Evolutionary conservation across 192 early-diverging fungal genomes (phyloP).

Genomic region (Umbelopsis ramanniana): DNA sequence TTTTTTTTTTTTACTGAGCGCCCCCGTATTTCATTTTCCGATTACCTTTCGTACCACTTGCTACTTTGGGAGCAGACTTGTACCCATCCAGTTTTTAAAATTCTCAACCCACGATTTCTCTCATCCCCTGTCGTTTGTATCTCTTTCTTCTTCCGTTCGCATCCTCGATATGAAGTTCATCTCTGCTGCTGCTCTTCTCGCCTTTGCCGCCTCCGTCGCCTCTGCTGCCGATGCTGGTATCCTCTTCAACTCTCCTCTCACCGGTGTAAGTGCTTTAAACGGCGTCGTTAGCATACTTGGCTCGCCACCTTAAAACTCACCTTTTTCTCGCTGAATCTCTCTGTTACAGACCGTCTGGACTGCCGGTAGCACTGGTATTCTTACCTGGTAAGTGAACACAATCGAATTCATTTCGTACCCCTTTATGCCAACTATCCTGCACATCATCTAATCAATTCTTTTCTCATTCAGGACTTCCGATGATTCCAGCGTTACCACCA

Average conservation of each 20-base stretch:
- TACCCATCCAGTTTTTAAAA: slow-evolving; percentile 40
- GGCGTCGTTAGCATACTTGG: not conserved
- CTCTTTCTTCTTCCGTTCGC: slow-evolving; percentile 1
- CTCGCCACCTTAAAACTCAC: not conserved
- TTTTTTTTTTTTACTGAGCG: slow-evolving; percentile 19
- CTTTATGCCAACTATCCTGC: no score
- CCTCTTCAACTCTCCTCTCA: slow-evolving; percentile 29
- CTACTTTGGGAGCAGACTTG: slow-evolving; percentile 51
- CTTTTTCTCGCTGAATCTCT: not conserved
- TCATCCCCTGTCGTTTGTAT: slow-evolving; percentile 18
- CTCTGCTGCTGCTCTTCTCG: slow-evolving; percentile 26
- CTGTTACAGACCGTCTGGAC: slow-evolving; percentile 4
- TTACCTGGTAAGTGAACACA: slow-evolving; percentile 20
- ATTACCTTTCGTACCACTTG: slow-evolving; percentile 61
- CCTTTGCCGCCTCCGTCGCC: slow-evolving; percentile 18
- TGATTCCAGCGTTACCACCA: slow-evolving; percentile 10
- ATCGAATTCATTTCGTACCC: no score
- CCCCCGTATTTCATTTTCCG: slow-evolving; percentile 10
- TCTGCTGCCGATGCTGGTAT: slow-evolving; percentile 30
- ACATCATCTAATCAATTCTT: no score
- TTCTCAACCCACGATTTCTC: slow-evolving; percentile 59
- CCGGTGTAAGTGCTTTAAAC: not conserved
- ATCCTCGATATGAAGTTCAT: slow-evolving; percentile 23
- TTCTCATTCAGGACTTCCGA: not conserved
- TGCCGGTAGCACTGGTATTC: slow-evolving; percentile 24